phyloP scores from a whole-genome alignment of 164 flowering plant species.

The Vitis riparia region DNA sequence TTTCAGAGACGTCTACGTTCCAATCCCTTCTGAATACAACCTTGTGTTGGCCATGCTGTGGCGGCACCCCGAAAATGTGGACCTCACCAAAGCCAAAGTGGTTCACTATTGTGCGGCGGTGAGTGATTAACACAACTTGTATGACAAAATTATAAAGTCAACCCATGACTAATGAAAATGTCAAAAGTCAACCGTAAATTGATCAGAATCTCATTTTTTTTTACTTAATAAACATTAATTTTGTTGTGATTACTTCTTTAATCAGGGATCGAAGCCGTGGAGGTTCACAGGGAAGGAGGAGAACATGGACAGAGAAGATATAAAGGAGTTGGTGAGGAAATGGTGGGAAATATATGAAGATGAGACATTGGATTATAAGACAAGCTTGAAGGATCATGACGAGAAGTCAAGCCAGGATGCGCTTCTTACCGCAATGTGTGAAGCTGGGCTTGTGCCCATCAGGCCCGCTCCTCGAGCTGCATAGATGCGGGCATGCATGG shows the following conservation, averaged over 20 bases:
- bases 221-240: too few species aligned
- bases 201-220: not conserved
- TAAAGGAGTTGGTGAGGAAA: constrained; percentile 48
- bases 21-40: constrained; percentile 30
- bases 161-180: too few species aligned
- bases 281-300: constrained; percentile 57
- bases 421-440: too few species aligned
- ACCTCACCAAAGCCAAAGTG: constrained; percentile 29
- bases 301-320: constrained; percentile 58
- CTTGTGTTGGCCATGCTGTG: constrained; percentile 39
- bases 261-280: constrained; percentile 62
- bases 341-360: constrained; percentile 61
- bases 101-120: constrained; percentile 41
- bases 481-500: too few species aligned
- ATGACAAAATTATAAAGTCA: too few species aligned
- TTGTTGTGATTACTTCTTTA: too few species aligned
- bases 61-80: constrained; percentile 37
- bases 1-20: constrained; percentile 32
- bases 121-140: not conserved
- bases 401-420: constrained; percentile 1
- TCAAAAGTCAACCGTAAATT: not conserved
- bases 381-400: not conserved
- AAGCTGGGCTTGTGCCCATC: too few species aligned
- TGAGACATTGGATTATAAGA: constrained; percentile 37
- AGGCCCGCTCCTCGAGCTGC: too few species aligned